Base-by-base conservation (phyloP, 768 basidiomycete species). In the Krasilnikovozyma curviuscula region DNA sequence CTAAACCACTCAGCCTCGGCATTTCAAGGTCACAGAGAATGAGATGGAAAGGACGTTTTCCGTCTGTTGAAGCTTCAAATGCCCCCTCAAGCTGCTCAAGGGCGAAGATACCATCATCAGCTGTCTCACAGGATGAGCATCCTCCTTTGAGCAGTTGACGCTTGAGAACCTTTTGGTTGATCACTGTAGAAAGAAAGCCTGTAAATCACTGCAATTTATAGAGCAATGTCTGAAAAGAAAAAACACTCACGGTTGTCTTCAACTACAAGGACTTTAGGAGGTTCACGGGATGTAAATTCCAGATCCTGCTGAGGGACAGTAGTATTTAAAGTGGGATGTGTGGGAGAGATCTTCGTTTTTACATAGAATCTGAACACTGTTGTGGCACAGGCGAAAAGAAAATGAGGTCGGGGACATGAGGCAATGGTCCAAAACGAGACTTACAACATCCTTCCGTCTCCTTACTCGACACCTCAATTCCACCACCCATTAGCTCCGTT, bases 291-390 rank as follows among this genome's bases (percentile, higher is more conserved):
- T n/a, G n/a, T n/a, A n/a, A n/a, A n/a, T n/a, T n/a, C n/a, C n/a
- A n/a, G n/a, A n/a, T n/a, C n/a, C n/a, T n/a, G 7, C 21, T 2
- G 10, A 16, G 46, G n/a, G 31, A 37, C n/a, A 12, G 8, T 1
- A 13, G 2, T 3, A 7, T 28, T 24, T n/a, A 39, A 5, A 19
- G 14, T 29, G 4, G 16, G 46, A 3, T 38, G 13, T 7, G 46
- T 16, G 5, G 21, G 27, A 16, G 46, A 38, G 0, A 39, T 21
- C n/a, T 21, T 37, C 8, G 59, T 57, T 21, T 55, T 35, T 29
- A 69, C 60, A 55, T 60, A 68, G 56, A 69, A 69, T 9, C 67
- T 57, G 58, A 69, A 69, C 0, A 65, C 61, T 24, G 61, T 54
- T 16, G 10, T 7, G n/a, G 49, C 45, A 14, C 34, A 44, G 19